Percentiles rank a stretch among this genome's conserved stretches.
phyloP scores from a whole-genome alignment of 1,139 yeast genomes.

The Kazachstania sp. region DNA sequence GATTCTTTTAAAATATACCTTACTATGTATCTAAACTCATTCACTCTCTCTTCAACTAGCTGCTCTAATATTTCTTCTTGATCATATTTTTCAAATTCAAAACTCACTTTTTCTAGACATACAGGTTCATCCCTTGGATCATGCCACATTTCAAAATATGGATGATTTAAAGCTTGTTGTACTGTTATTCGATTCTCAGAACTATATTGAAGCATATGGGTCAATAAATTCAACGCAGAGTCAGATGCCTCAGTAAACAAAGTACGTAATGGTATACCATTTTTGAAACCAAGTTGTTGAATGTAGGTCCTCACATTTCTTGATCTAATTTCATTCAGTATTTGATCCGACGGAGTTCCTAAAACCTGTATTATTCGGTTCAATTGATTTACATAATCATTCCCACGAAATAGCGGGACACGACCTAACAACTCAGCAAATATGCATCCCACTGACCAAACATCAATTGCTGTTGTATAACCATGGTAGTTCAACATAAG shows the following conservation, averaged over 20 bases:
- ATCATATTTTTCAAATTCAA: constrained; percentile 79
- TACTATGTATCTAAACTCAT: constrained; percentile 70
- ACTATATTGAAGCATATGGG: constrained; percentile 76
- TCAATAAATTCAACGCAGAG: constrained; percentile 73
- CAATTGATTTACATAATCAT: constrained; percentile 91
- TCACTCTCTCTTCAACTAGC: constrained; percentile 77
- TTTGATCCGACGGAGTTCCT: constrained; percentile 87
- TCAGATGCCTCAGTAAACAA: constrained; percentile 83
- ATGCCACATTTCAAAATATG: constrained; percentile 88
- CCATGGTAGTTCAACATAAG: constrained; percentile 90
- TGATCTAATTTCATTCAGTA: constrained; percentile 76
- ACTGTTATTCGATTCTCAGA: constrained; percentile 83
- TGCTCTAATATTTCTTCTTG: constrained; percentile 69
- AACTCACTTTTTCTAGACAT: constrained; percentile 77
- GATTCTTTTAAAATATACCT: background rate
- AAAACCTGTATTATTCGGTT: constrained; percentile 76
- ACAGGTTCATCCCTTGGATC: constrained; percentile 93
- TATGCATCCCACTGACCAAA: constrained; percentile 97
- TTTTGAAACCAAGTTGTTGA: constrained; percentile 73
- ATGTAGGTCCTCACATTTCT: constrained; percentile 89
- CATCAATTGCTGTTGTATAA: constrained; percentile 90
- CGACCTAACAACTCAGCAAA: constrained; percentile 90
- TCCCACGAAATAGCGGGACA: constrained; percentile 85
- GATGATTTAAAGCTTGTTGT: constrained; percentile 81
- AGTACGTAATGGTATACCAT: constrained; percentile 64